These are phyloP conservation scores for Fusarium sp. DNA, from an alignment of 2,329 filamentous ascomycete genomes.

Conservation along the genomic window DNA sequence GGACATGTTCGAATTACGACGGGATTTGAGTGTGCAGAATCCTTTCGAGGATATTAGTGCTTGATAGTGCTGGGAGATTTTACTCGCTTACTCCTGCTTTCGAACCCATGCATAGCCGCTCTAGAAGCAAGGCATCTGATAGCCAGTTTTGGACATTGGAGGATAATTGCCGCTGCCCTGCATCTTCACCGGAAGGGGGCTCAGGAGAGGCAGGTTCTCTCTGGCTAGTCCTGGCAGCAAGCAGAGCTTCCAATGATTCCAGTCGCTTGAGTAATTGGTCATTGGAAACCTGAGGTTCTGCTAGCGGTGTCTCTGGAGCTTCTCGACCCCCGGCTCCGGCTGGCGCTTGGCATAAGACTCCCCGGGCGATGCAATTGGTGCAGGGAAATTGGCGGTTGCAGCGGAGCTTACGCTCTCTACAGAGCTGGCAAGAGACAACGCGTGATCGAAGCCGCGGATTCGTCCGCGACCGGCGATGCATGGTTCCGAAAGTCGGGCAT, in stretches of 20 bases:
- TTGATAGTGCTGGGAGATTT: not conserved
- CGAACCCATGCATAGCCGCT: not conserved
- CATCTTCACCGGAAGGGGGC: not conserved
- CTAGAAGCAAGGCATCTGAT: not conserved
- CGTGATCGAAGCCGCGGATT: not conserved
- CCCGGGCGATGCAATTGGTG: not conserved
- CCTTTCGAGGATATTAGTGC: not conserved
- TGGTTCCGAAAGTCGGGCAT: not conserved
- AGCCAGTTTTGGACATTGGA: not conserved
- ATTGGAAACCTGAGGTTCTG: not conserved
- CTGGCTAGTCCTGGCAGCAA: not conserved
- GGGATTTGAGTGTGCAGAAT: not conserved
- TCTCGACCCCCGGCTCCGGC: not conserved
- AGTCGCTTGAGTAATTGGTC: not conserved
- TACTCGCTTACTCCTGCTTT: not conserved
- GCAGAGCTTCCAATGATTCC: not conserved
- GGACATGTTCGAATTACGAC: not conserved
- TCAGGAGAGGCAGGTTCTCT: not conserved
- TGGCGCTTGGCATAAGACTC: not conserved
- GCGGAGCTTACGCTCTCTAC: not conserved
- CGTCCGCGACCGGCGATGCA: not conserved
- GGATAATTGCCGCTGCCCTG: not conserved
- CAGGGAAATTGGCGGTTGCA: not conserved
- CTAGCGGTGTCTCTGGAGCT: not conserved
- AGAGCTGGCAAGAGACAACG: not conserved